Percentiles rank a stretch among this genome's conserved stretches.
Conservation (phyloP, 2,329 filamentous ascomycete species). For the Ustilaginoidea virens region DNA sequence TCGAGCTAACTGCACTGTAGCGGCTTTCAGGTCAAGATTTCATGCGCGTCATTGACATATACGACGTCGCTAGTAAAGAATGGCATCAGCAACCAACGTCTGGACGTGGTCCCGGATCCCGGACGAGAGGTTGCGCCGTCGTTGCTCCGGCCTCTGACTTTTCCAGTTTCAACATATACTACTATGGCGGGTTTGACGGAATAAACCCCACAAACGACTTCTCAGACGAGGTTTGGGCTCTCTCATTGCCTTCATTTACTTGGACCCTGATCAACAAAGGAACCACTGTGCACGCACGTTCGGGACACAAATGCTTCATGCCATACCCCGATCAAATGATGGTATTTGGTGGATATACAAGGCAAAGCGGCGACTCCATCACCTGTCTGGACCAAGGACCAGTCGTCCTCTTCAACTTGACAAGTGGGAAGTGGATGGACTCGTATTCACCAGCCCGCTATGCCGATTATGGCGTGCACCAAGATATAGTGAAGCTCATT, state of each 20-base stretch:
- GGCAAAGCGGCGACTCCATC: constrained; percentile 11
- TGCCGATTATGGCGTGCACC: constrained; percentile 54
- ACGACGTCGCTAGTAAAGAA: constrained; percentile 51
- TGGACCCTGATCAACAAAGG: constrained; percentile 46
- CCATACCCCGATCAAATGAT: constrained; percentile 72
- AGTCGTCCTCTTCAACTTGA: constrained; percentile 58
- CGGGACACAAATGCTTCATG: constrained; percentile 61
- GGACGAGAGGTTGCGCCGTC: constrained; percentile 56
- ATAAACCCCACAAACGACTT: constrained; percentile 22
- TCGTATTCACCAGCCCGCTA: constrained; percentile 51
- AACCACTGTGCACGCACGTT: constrained; percentile 39
- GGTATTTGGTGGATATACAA: constrained; percentile 51
- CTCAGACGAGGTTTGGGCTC: constrained; percentile 61
- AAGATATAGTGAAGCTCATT: constrained; percentile 45
- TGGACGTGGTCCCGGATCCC: constrained; percentile 40
- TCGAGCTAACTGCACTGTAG: constrained; percentile 19
- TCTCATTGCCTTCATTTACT: constrained; percentile 66
- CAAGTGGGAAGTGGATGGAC: constrained; percentile 50
- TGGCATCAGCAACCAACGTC: constrained; percentile 60
- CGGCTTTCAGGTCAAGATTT: constrained; percentile 53
- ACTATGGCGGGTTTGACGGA: constrained; percentile 62
- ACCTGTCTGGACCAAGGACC: constrained; percentile 35
- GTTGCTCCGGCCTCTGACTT: constrained; percentile 55
- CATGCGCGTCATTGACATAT: constrained; percentile 58
- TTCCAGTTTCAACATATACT: constrained; percentile 71